phyloP scores from a whole-genome alignment of 306 rosid genomes.

The Rosa lucieae region DNA sequence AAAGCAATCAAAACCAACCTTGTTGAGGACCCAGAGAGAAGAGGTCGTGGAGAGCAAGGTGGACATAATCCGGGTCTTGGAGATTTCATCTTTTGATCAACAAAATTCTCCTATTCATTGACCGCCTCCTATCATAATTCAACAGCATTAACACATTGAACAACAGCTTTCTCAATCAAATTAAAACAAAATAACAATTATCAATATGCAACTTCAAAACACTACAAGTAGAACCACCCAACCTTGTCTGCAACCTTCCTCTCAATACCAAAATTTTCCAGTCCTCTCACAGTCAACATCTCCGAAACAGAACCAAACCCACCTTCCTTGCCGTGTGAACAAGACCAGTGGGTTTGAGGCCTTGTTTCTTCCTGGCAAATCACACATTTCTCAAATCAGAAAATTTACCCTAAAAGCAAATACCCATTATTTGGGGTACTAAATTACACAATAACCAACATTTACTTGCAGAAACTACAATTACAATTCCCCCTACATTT shows the following conservation, averaged over 20 bases:
- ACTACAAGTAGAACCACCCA: not conserved
- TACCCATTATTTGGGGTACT: not conserved
- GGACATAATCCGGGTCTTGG: too few species aligned
- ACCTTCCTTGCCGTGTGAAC: constrained; percentile 44
- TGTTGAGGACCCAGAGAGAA: too few species aligned
- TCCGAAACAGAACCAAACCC: constrained; percentile 72
- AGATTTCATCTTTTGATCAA: constrained; percentile 23
- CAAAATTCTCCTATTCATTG: constrained; percentile 62
- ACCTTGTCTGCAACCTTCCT: constrained; percentile 32
- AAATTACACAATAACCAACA: not conserved
- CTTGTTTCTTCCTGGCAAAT: constrained; percentile 58
- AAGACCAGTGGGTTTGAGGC: constrained; percentile 71
- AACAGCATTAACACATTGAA: not conserved
- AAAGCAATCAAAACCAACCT: too few species aligned
- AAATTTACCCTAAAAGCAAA: not conserved
- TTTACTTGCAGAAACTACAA: constrained; percentile 78
- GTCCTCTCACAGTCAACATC: constrained; percentile 34
- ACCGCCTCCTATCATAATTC: constrained; percentile 35
- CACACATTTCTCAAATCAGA: not conserved
- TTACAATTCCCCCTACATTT: constrained; percentile 74
- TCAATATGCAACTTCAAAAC: not conserved
- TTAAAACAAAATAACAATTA: not conserved
- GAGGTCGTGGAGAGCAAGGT: too few species aligned
- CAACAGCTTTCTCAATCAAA: not conserved
- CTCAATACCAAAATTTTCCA: constrained; percentile 27